phyloP scores from a whole-genome alignment of 345 rosid genomes.

The Linum lewisii region DNA sequence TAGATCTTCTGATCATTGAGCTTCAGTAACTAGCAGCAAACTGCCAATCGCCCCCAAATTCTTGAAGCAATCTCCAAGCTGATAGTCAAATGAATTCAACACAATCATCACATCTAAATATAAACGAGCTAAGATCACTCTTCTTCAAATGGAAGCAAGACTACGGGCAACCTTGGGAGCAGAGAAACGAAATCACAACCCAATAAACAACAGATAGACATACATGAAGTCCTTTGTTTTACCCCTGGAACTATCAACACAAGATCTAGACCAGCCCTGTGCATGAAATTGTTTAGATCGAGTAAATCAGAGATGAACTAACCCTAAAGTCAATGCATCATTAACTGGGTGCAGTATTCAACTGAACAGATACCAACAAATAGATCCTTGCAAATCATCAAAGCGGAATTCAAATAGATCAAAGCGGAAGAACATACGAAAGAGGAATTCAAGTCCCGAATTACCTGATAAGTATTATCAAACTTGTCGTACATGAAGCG shows the following conservation, averaged over 20 bases:
- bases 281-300: neutral
- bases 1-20: neutral
- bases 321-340: too few species aligned
- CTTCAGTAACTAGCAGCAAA: neutral
- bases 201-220: too few species aligned
- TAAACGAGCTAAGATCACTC: too few species aligned
- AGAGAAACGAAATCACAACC: too few species aligned
- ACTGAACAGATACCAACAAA: neutral
- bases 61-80: neutral
- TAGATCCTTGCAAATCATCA: neutral
- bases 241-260: too few species aligned
- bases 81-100: too few species aligned
- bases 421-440: neutral
- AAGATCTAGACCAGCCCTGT: neutral
- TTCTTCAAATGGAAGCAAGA: neutral
- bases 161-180: too few species aligned
- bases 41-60: neutral
- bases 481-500: conserved; percentile 8
- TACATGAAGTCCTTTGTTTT: too few species aligned
- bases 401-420: neutral
- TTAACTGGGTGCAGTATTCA: neutral
- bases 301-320: neutral
- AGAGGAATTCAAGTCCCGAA: neutral
- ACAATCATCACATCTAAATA: too few species aligned
- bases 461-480: conserved; percentile 3